phyloP scores from a whole-genome alignment of 1,139 yeast species.

The Lodderomyces parapsilosis region DNA sequence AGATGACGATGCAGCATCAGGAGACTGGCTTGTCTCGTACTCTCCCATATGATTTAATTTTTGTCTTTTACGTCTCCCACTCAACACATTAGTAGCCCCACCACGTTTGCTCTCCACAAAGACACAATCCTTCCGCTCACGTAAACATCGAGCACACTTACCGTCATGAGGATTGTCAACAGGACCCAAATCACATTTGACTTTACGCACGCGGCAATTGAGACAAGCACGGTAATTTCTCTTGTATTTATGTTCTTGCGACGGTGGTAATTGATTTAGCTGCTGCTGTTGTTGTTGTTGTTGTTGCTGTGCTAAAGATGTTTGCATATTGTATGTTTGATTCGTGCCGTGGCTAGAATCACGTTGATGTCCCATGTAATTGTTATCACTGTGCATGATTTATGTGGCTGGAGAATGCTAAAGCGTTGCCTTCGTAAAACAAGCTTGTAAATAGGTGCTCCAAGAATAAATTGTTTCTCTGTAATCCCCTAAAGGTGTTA shows the following conservation, averaged over 20 bases:
- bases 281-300: not conserved
- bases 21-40: constrained; percentile 5
- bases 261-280: too few species aligned
- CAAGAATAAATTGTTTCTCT: not conserved
- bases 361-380: not conserved
- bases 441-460: not conserved
- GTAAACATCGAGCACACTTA: constrained; percentile 79
- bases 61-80: constrained; percentile 31
- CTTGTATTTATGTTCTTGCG: constrained; percentile 30
- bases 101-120: constrained; percentile 68
- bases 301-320: not conserved
- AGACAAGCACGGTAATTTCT: constrained; percentile 82
- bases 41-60: constrained; percentile 1
- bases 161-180: constrained; percentile 73
- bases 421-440: not conserved
- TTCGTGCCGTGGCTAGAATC: not conserved
- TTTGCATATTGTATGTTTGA: not conserved
- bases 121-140: constrained; percentile 80
- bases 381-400: not conserved
- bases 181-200: constrained; percentile 81
- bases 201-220: constrained; percentile 79
- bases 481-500: not conserved
- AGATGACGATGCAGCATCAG: constrained; percentile 5
- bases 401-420: not conserved
- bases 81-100: constrained; percentile 46